Conservation (phyloP, 495 filamentous ascomycete genomes). For the Penicillium daleae region DNA sequence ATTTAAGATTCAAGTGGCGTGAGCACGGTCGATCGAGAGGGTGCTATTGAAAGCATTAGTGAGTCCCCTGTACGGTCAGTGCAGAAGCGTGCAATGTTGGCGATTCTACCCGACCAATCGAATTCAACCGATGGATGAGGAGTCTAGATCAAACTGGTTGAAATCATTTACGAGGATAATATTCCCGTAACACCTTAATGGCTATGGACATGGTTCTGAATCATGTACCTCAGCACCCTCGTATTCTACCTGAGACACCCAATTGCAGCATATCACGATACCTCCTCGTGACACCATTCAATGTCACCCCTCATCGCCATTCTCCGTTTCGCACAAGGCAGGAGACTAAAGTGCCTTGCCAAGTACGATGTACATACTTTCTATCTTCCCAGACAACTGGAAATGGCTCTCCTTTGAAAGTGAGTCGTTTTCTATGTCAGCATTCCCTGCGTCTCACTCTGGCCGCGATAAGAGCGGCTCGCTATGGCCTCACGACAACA, state of each 20-base stretch:
- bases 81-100: not conserved
- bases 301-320: not conserved
- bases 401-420: not conserved
- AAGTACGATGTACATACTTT: not conserved
- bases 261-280: not conserved
- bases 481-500: constrained; percentile 22
- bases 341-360: not conserved
- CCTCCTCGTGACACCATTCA: not conserved
- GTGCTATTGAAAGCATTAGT: not conserved
- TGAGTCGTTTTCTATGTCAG: not conserved
- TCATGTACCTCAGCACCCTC: not conserved
- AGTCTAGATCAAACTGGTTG: not conserved
- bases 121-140: not conserved
- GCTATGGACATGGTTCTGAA: not conserved
- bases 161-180: not conserved
- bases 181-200: not conserved
- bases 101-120: not conserved
- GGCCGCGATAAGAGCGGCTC: constrained; percentile 1
- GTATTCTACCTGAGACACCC: constrained; percentile 24
- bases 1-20: constrained; percentile 6
- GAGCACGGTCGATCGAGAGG: not conserved
- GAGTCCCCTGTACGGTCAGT: not conserved
- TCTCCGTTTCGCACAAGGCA: not conserved
- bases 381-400: not conserved
- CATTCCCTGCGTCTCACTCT: not conserved